Base-by-base conservation (phyloP, 495 filamentous ascomycete genomes). In the Chaetomium cochliodes region DNA sequence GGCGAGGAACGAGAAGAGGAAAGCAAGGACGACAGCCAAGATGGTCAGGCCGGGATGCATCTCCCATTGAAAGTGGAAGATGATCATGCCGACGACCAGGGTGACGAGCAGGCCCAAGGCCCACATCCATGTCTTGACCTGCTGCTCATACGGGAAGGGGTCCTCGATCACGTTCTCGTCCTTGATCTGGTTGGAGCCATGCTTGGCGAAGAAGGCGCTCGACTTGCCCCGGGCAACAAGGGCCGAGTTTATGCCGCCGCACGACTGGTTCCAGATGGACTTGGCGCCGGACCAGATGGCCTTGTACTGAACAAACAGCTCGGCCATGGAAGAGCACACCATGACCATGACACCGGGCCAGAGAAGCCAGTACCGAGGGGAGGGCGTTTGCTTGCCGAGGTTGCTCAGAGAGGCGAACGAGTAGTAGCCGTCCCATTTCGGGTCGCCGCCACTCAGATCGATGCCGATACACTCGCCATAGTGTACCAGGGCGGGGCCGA, bases 331-430 rank as follows among this genome's bases (percentile, higher is more conserved):
- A 11, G 79, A 76, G 56, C 78, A 83, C 54, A 90, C 82, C 84
- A 90, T 87, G 64, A 84, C 74, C 74, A 88, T 78, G 25, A 90
- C 87, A 65, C 86, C 80, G 37, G 86, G 86, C 86, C 86, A 89
- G 6, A 89, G 75, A 0, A 89, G 76, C 86, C 87, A 89, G 68
- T 87, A 89, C 8, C 86, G 77, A 18, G 86, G 86, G 7, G 79
- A 82, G 1, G 86, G 86, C 4, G 73, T 73, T 3, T 12, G 73
- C 59, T 78, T 74, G 63, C 78, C 77, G 9, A 81, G 72, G 63
- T 78, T 68, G 39, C 58, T 72, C 55, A 88, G 78, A 13, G 81
- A 85, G 30, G 73, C 68, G 71, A 85, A 88, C 22, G 47, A 75
- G 65, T 83, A 80, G 28, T 77, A 73, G 23, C 73, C 72, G n/a